Evolutionary conservation across 305 asterid species (phyloP), one percentile per base, ranked within the genome.

Genomic region (Fraxinus angustifolia): DNA sequence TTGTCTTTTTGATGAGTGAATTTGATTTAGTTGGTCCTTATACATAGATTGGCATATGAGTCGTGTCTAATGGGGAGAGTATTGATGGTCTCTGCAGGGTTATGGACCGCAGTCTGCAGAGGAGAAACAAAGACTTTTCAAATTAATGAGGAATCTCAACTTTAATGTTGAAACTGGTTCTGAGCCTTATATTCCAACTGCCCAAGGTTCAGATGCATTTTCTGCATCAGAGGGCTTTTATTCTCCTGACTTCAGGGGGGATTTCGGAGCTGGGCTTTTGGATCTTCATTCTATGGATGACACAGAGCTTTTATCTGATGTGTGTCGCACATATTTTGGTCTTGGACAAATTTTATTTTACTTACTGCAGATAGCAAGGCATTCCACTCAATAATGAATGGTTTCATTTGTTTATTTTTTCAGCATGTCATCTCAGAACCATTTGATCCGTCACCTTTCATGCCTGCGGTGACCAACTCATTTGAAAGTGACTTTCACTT

Each of bases 261-360:
- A 96, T 84, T 96, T 96, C 73, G 99, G 99, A 82, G 99, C 99
- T 82, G 99, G 99, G 50, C 99, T 96, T 85, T 86, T 96, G 94
- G 99, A 96, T 87, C 88, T 96, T 79, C 99, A 96, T 87, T 89
- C 99, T 79, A 92, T 96, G 99, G 99, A 96, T 87, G 99, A 96
- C 81, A 94, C 97, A 0, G 99, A 93, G 87, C 98, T 96, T 85
- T 90, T 96, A 90, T 89, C 98, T 58, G 99, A 96, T 93, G 99
- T 94, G 88, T 77, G 89, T 80, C 28, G 42, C 82, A 60, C 83
- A 36, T 83, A 21, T 21, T 62, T 34, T 67, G 53, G 72, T 28
- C 31, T 72, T 50, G 48, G 62, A 36, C 48, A 50, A 35, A 74
- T 34, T 77, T 33, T 78, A 40, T 79, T 81, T 73, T 75, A 77